These are phyloP conservation scores for Ophiostoma montium DNA, from an alignment of 2,329 filamentous ascomycete genomes.

Conservation along the genomic window DNA sequence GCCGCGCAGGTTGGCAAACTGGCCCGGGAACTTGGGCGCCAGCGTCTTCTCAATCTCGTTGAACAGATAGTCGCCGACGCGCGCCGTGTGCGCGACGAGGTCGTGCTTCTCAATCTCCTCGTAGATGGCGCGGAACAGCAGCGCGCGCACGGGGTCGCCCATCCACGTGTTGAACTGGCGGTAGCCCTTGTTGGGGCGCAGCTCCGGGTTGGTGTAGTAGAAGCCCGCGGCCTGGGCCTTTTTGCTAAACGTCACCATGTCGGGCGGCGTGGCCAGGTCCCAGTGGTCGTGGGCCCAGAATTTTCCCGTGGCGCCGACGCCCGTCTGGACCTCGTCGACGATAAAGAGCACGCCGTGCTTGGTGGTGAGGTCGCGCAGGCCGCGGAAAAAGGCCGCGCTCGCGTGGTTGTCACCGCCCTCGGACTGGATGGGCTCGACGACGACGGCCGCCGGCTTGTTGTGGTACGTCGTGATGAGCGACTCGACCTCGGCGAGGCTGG, in stretches of 20 bases:
- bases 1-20: conserved; percentile 72
- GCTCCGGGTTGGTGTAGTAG: conserved; percentile 68
- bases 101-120: conserved; percentile 59
- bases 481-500: conserved; percentile 71
- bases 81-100: conserved; percentile 66
- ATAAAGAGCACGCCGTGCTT: conserved; percentile 71
- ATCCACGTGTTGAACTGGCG: conserved; percentile 97
- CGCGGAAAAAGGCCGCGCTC: conserved; percentile 71
- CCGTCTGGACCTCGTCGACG: conserved; percentile 88
- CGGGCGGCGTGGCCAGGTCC: conserved; percentile 63
- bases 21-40: conserved; percentile 53
- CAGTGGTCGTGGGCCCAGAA: conserved; percentile 98
- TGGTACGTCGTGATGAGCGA: conserved; percentile 65
- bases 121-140: conserved; percentile 77
- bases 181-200: conserved; percentile 84
- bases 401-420: conserved; percentile 94
- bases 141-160: conserved; percentile 75
- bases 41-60: conserved; percentile 48
- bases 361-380: conserved; percentile 63
- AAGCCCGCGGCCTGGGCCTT: conserved; percentile 90
- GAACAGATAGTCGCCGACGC: conserved; percentile 67
- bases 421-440: conserved; percentile 84
- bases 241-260: conserved; percentile 92
- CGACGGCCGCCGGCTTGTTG: conserved; percentile 63
- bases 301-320: conserved; percentile 78